Base-by-base conservation (phyloP, 2,329 filamentous ascomycete genomes). In the Colletotrichum truncatum region DNA sequence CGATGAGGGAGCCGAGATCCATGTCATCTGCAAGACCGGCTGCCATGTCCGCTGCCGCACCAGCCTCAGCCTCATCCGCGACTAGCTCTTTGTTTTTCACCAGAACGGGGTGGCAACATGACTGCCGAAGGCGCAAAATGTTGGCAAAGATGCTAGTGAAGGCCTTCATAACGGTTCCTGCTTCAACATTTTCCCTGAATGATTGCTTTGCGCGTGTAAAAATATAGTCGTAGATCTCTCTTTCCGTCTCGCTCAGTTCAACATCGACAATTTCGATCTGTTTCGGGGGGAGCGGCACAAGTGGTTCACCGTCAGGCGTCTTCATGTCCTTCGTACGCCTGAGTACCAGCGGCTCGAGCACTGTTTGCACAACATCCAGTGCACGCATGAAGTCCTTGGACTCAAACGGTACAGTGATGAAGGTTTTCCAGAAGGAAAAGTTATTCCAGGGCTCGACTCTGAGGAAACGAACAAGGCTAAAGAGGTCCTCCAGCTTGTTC, bases 371-470 rank as follows among this genome's bases (percentile, higher is more conserved):
- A 2, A 99, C 96, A 74, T 98, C 96, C 7, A 99, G 84, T 1
- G 96, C 96, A 4, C 94, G 90, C 70, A 98, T 89, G 74, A 97
- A 98, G 68, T 99, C 92, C 70, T 96, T 96, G 0, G 93, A 95
- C 76, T 99, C 96, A 69, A 99, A 99, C 0, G 96, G 96, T 1
- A 97, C 91, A 0, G 96, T 99, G 73, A 99, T 98, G 76, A 99
- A 99, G 0, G 96, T 98, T 75, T 94, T 94, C 96, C 96, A 99
- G 80, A 97, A 99, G 0, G 94, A 97, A 77, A 99, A 99, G 76
- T 98, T 98, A 73, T 92, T 96, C 96, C 96, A 99, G 0, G 96
- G 96, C 75, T 98, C 95, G 4, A 99, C 96, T 61, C 93, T 90
- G 10, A 99, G 82, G 78, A 98, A 99, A 3, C 93, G 89, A 11